phyloP scores from a whole-genome alignment of 2,329 filamentous ascomycete genomes.

The Keithomyces neogunnii region DNA sequence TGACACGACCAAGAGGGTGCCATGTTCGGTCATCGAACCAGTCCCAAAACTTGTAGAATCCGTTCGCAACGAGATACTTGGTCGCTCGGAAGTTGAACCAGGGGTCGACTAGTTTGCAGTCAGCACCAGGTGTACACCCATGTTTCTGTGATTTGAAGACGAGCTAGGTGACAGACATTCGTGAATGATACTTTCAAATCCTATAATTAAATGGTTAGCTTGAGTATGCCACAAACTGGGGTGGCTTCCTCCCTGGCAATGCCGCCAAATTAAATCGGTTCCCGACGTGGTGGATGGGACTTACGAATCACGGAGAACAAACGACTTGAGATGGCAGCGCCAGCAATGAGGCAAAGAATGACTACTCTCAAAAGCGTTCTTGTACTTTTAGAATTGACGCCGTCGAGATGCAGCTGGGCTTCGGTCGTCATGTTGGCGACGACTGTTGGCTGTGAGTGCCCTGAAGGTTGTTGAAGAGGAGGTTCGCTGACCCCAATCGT shows the following conservation, averaged over 20 bases:
- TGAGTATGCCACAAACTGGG: not conserved
- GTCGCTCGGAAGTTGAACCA: constrained; percentile 99
- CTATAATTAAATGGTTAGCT: constrained; percentile 38
- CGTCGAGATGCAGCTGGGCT: constrained; percentile 52
- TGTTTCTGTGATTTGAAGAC: not conserved
- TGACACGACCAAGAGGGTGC: constrained; percentile 97
- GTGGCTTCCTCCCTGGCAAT: not conserved
- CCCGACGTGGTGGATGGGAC: constrained; percentile 25
- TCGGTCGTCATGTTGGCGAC: constrained; percentile 36
- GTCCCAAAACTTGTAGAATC: constrained; percentile 99
- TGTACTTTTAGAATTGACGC: constrained; percentile 73
- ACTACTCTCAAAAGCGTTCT: constrained; percentile 79
- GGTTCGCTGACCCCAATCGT: constrained; percentile 16
- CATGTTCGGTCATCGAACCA: constrained; percentile 99
- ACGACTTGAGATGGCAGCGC: constrained; percentile 82
- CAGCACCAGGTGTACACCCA: constrained; percentile 13
- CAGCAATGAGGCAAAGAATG: constrained; percentile 87
- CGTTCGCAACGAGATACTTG: constrained; percentile 93
- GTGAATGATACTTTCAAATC: constrained; percentile 98
- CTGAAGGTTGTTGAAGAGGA: constrained; percentile 25
- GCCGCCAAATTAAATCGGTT: not conserved
- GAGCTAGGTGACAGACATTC: constrained; percentile 64
- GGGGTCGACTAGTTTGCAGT: constrained; percentile 67
- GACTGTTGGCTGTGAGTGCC: constrained; percentile 21
- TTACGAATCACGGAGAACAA: constrained; percentile 96